These are phyloP conservation scores for Dimargaris cristalligena DNA, from an alignment of 192 early-diverging fungal genomes.

Conservation along the genomic window DNA sequence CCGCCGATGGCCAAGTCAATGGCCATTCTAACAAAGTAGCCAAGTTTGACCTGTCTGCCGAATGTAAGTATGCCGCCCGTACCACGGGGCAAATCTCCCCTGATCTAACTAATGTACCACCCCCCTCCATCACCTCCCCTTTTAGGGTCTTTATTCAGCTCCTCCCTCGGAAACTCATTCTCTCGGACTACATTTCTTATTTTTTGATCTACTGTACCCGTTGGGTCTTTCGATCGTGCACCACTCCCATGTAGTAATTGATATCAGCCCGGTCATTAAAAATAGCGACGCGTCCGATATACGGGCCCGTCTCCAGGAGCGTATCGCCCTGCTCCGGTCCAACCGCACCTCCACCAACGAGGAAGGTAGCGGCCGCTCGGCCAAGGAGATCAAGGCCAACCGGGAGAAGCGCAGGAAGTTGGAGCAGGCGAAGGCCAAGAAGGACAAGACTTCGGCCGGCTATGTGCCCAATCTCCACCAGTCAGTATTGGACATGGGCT, in stretches of 20 bases:
- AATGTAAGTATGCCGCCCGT: no score
- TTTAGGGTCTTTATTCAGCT: neutral
- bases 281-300: conserved; percentile 38
- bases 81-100: no score
- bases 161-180: neutral
- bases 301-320: conserved; percentile 36
- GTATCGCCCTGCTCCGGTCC: conserved; percentile 39
- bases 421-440: conserved; percentile 34
- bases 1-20: no score
- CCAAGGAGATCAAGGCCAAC: conserved; percentile 50
- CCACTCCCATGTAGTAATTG: neutral
- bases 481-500: conserved; percentile 17
- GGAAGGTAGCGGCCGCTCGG: conserved; percentile 28
- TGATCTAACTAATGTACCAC: neutral
- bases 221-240: neutral
- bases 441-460: conserved; percentile 23
- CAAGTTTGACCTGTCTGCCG: no score
- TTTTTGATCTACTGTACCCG: conserved; percentile 10
- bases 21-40: no score
- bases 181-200: neutral
- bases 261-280: conserved; percentile 21
- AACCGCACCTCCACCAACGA: conserved; percentile 43
- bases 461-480: conserved; percentile 15
- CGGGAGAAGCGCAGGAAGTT: conserved; percentile 56
- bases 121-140: neutral